phyloP scores from a whole-genome alignment of 345 rosid genomes.

The Cardamine resedifolia region DNA sequence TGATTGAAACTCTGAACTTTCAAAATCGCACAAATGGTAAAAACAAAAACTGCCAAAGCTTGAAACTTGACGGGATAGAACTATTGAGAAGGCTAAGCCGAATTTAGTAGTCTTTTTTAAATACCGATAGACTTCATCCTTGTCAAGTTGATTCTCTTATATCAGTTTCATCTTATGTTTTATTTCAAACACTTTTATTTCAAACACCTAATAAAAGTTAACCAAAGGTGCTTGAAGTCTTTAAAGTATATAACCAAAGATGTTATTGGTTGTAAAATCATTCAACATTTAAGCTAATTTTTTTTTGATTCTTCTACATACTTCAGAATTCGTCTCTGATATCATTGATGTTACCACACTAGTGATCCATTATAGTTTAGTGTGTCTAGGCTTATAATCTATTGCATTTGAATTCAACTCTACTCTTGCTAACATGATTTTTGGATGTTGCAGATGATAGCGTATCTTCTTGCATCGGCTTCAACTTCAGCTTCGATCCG shows the following conservation, averaged over 20 bases:
- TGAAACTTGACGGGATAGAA: neutral
- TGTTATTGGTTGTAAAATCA: constrained; percentile 1
- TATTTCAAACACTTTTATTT: neutral
- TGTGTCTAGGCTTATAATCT: neutral
- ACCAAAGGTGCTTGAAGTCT: neutral
- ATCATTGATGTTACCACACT: neutral
- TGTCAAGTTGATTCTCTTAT: neutral
- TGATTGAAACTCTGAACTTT: neutral
- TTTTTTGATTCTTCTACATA: neutral
- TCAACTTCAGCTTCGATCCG: constrained; percentile 82
- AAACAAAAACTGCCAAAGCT: neutral
- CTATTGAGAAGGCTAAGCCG: neutral
- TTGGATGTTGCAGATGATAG: constrained; percentile 49
- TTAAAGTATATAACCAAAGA: neutral
- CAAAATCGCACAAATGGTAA: neutral
- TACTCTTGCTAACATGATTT: neutral
- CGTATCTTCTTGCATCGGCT: constrained; percentile 84
- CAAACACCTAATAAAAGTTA: neutral
- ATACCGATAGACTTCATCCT: neutral
- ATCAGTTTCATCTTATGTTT: neutral
- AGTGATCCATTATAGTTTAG: neutral
- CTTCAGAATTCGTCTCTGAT: constrained; percentile 1
- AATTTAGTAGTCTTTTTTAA: neutral
- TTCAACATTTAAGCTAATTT: neutral
- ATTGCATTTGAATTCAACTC: neutral